Base-by-base conservation (phyloP, 2,329 filamentous ascomycete genomes). In the Penicillium palitans region DNA sequence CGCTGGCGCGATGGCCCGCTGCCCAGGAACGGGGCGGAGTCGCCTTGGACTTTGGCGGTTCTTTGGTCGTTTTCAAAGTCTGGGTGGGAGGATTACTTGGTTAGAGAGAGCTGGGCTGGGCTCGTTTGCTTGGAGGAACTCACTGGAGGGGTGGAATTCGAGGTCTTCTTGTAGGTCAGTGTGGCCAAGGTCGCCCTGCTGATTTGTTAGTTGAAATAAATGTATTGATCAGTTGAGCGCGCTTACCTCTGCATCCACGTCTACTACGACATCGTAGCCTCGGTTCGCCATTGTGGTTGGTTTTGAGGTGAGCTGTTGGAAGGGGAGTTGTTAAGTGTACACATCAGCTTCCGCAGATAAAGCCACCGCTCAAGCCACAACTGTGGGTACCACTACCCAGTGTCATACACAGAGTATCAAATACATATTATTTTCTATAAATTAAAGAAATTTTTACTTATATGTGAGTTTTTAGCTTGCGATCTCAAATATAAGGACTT, bases 121-220 rank as follows among this genome's bases (percentile, higher is more conserved):
- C 1, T 35, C 19, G 17, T 48, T 42, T n/a, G 25, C 3, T 52
- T 39, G 19, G 10, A 13, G 37, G n/a, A 29, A 68, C 79, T 67
- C 79, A 87, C 85, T 87, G 65, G 93, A 97, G 72, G 87, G 90
- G 83, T 99, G 95, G 81, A 99, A 99, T 84, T 98, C 95, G 75
- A 99, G 92, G 79, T 98, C 95, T 77, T 97, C 93, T 82, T 97
- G 92, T 25, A 99, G 89, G 77, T 99, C 95, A 57, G 95, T 99
- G 79, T 97, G 93, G 70, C 95, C 95, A 74, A 99, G 87, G 79
- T 99, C 95, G 71, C 93, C 93, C 93, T 98, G 74, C 59, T 31
- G 29, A 33, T 44, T 47, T 27, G 54, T 69, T 52, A 71, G 62
- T 54, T 42, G 12, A 29, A 15, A 41, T 31, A 17, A 40, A 40